A percentile compares a stretch with the other conserved stretches of the same genome.
Evolutionary conservation across 257 asterid species (phyloP).

Genomic region (Asclepias syriaca): DNA sequence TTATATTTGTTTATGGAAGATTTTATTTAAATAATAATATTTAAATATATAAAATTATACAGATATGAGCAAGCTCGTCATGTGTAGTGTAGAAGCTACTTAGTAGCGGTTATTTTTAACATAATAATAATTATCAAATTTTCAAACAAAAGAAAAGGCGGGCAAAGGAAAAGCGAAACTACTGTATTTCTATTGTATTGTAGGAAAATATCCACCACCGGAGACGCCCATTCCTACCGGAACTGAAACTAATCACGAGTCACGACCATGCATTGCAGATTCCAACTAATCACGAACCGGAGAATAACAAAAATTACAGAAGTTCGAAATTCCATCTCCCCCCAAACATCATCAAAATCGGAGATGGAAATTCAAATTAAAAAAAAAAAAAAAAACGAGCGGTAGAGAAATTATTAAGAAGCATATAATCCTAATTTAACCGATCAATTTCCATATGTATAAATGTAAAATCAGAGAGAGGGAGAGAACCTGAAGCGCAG

Average conservation of each 20-base stretch:
- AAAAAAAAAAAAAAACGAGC: not conserved
- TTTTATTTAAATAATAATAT: too few species aligned
- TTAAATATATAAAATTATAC: too few species aligned
- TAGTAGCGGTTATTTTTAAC: too few species aligned
- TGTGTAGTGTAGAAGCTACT: too few species aligned
- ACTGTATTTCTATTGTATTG: too few species aligned
- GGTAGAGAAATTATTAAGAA: not conserved
- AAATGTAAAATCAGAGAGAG: not conserved
- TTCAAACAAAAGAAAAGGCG: too few species aligned
- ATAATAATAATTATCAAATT: too few species aligned
- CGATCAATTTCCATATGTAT: not conserved
- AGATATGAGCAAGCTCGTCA: too few species aligned
- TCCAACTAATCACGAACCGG: not conserved
- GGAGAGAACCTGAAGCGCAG: constrained; percentile 16
- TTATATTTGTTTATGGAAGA: too few species aligned
- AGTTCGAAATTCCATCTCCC: too few species aligned
- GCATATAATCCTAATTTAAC: not conserved
- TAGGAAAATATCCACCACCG: not conserved
- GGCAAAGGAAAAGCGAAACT: too few species aligned
- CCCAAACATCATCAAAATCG: too few species aligned
- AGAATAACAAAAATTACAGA: not conserved
- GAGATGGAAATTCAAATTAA: not conserved
- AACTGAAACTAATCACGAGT: not conserved
- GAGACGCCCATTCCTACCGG: not conserved
- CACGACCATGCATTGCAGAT: not conserved